A percentile compares a stretch with the other conserved stretches of the same genome.
Conservation (phyloP, 208 protist species). For the Acanthamoeba polyphaga region DNA sequence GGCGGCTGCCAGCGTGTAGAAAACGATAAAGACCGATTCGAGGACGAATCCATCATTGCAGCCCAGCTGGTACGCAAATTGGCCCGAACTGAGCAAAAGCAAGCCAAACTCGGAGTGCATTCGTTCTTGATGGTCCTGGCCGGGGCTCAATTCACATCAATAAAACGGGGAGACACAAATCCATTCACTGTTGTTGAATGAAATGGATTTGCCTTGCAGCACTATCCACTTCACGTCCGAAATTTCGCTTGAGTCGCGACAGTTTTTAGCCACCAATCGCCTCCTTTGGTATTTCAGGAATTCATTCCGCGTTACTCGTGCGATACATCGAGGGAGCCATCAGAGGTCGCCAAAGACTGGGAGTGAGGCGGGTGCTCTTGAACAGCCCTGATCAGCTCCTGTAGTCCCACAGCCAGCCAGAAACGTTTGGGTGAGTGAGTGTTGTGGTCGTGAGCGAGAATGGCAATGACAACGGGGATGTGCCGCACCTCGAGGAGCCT, state of each 20-base stretch:
- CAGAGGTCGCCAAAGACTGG: background rate
- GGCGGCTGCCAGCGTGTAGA: background rate
- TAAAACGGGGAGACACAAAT: background rate
- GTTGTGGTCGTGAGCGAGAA: background rate
- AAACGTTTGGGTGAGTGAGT: background rate
- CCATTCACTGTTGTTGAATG: background rate
- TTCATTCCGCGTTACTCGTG: background rate
- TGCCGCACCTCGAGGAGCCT: background rate
- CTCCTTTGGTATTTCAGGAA: too few species aligned
- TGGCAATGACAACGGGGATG: background rate
- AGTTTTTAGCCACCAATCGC: background rate
- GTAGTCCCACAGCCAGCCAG: background rate
- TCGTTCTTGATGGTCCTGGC: too few species aligned
- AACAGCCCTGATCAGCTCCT: slow-evolving; percentile 2
- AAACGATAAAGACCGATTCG: background rate
- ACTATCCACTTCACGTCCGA: background rate
- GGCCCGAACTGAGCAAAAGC: background rate
- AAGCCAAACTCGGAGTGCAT: slow-evolving; percentile 14
- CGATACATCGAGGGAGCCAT: background rate
- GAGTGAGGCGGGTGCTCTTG: background rate
- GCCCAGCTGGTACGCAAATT: slow-evolving; percentile 10
- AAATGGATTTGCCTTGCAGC: background rate
- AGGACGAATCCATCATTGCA: background rate
- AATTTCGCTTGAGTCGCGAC: background rate
- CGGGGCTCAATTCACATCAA: background rate